Conservation (phyloP, 2,329 filamentous ascomycete species). For the Aquanectria penicillioides region DNA sequence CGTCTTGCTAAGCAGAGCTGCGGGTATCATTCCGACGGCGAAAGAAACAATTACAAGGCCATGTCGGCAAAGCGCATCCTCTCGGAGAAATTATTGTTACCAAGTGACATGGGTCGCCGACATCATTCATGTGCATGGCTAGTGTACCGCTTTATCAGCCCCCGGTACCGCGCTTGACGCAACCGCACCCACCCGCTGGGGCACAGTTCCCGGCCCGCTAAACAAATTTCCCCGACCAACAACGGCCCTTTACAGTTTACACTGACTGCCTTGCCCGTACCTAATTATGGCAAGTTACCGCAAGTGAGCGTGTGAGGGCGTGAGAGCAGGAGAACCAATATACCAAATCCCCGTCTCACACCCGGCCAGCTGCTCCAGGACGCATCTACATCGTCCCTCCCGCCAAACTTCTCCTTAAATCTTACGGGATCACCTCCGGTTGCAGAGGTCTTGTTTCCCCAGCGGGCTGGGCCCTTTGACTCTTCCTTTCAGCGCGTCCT, state of each 20-base stretch:
- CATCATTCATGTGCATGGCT: background rate
- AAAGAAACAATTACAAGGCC: background rate
- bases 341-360: slow-evolving; percentile 8
- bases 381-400: background rate
- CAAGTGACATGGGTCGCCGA: background rate
- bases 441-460: slow-evolving; percentile 28
- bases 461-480: slow-evolving; percentile 38
- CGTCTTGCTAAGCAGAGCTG: background rate
- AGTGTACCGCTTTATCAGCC: slow-evolving; percentile 7
- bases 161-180: slow-evolving; percentile 3
- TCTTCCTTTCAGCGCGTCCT: slow-evolving; percentile 28
- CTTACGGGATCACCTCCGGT: slow-evolving; percentile 6
- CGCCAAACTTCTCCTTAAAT: background rate
- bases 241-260: background rate
- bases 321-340: slow-evolving; percentile 8
- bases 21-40: background rate
- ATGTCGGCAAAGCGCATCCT: background rate
- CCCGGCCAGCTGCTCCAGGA: background rate
- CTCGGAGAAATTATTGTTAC: background rate
- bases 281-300: background rate
- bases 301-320: too few species aligned
- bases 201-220: slow-evolving; percentile 12
- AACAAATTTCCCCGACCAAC: slow-evolving; percentile 8
- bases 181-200: background rate
- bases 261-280: slow-evolving; percentile 1